Evolutionary conservation across 768 basidiomycete genomes (phyloP).

Genomic region (Phaffia australis): DNA sequence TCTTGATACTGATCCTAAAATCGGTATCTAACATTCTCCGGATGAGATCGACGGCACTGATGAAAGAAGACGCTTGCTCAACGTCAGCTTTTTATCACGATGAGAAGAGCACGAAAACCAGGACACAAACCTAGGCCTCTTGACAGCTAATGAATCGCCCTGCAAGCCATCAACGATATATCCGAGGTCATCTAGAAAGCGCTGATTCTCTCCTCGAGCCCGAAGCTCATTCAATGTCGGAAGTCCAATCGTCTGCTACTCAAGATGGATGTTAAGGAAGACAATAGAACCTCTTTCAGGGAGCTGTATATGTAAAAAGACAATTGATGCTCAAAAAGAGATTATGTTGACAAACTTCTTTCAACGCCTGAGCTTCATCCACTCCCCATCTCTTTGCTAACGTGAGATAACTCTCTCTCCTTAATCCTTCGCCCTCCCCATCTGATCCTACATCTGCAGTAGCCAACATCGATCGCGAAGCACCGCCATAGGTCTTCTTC

Average conservation of each 20-base stretch:
- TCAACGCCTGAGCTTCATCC: slow-evolving; percentile 6
- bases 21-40: slow-evolving; percentile 8
- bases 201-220: slow-evolving; percentile 24
- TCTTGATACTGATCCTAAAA: slow-evolving; percentile 17
- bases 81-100: neutral
- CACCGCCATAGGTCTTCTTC: slow-evolving; percentile 24
- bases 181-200: slow-evolving; percentile 25
- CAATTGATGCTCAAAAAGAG: neutral
- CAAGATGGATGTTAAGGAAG: neutral
- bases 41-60: slow-evolving; percentile 20
- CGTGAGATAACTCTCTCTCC: slow-evolving; percentile 21
- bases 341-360: neutral
- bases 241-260: slow-evolving; percentile 23
- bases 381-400: slow-evolving; percentile 24
- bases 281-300: neutral
- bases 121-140: slow-evolving; percentile 12
- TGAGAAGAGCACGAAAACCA: neutral
- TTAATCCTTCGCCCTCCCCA: neutral
- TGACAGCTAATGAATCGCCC: slow-evolving; percentile 4
- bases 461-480: slow-evolving; percentile 20
- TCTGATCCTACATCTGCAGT: neutral
- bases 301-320: neutral
- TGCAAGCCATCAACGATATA: slow-evolving; percentile 23
- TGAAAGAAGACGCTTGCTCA: neutral
- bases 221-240: slow-evolving; percentile 17